Evolutionary conservation across 139 green algal genomes (phyloP).

Genomic region (Nannochloris sp.): DNA sequence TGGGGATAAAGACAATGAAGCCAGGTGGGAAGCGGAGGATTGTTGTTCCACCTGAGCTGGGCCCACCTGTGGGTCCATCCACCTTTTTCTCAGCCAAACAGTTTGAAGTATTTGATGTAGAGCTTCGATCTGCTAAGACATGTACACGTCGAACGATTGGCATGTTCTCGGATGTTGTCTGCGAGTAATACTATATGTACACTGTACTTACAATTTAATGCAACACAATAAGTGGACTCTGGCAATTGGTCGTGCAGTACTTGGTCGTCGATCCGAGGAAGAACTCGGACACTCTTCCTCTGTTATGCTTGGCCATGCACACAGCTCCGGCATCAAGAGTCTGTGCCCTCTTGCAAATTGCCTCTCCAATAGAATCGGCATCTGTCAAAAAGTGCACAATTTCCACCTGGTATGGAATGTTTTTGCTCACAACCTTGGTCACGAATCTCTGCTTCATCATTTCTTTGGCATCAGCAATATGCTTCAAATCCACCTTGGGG

Average conservation of each 20-base stretch:
- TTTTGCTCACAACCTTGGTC: conserved; percentile 20
- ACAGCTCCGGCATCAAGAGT: conserved; percentile 37
- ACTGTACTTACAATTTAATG: conserved; percentile 23
- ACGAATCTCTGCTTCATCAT: conserved; percentile 42
- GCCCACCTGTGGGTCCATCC: conserved; percentile 86
- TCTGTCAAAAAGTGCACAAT: conserved; percentile 50
- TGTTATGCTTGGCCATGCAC: conserved; percentile 52
- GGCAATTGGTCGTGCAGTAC: conserved; percentile 52
- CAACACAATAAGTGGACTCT: conserved; percentile 41
- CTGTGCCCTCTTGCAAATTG: conserved; percentile 41
- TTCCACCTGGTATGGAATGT: conserved; percentile 37
- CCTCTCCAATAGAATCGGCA: conserved; percentile 38
- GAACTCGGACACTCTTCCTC: conserved; percentile 36
- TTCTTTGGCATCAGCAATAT: conserved; percentile 33
- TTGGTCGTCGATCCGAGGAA: conserved; percentile 39
- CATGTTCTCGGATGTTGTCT: conserved; percentile 81
- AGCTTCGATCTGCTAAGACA: conserved; percentile 63
- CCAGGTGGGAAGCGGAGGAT: conserved; percentile 76
- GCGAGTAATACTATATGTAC: conserved; percentile 37
- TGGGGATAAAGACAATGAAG: conserved; percentile 82
- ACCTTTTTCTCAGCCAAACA: conserved; percentile 99
- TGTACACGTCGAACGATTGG: conserved; percentile 59
- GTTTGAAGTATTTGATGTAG: conserved; percentile 97
- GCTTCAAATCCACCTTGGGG: conserved; percentile 29
- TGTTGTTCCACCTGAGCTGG: conserved; percentile 88